Percentiles rank a stretch among this genome's conserved stretches.
Conservation (phyloP, 2,329 filamentous ascomycete species). For the Ophiocordyceps sinensis region DNA sequence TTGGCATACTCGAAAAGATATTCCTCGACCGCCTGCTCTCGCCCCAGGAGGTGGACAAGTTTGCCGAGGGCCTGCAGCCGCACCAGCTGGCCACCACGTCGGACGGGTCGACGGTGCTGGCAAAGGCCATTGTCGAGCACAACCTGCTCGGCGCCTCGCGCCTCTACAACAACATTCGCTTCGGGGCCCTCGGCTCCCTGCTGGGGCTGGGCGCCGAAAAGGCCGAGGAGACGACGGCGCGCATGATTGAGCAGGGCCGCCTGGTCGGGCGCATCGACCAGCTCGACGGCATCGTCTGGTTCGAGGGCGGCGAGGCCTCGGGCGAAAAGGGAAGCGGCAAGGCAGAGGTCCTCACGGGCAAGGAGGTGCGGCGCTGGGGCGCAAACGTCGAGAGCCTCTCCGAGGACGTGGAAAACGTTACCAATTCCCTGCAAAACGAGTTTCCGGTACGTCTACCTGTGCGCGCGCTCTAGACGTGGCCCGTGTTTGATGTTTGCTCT, state of each 20-base stretch:
- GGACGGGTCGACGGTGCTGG: conserved; percentile 84
- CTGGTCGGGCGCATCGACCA: conserved; percentile 86
- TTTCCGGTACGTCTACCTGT: conserved; percentile 43
- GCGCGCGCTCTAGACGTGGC: not conserved
- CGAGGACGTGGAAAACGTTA: conserved; percentile 80
- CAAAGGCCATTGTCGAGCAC: conserved; percentile 89
- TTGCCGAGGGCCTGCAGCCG: conserved; percentile 63
- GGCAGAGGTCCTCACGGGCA: conserved; percentile 47
- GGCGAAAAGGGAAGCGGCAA: conserved; percentile 54
- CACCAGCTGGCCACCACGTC: conserved; percentile 85
- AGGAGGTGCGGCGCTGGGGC: conserved; percentile 77
- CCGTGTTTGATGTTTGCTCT: not conserved
- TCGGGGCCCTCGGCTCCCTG: conserved; percentile 60
- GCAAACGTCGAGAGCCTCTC: conserved; percentile 72
- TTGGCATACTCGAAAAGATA: conserved; percentile 90
- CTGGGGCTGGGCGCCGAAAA: conserved; percentile 66
- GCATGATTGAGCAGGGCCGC: conserved; percentile 92
- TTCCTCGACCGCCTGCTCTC: conserved; percentile 78
- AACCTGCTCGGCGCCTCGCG: conserved; percentile 79
- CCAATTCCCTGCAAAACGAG: conserved; percentile 64
- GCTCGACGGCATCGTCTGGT: conserved; percentile 77
- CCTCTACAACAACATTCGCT: conserved; percentile 63
- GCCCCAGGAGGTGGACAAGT: conserved; percentile 71
- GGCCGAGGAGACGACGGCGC: conserved; percentile 81
- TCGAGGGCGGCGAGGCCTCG: conserved; percentile 59